Percentiles rank a stretch among this genome's conserved stretches.
These are phyloP conservation scores for Pleodorina starrii DNA, from an alignment of 139 green algal species.

Conservation along the genomic window DNA sequence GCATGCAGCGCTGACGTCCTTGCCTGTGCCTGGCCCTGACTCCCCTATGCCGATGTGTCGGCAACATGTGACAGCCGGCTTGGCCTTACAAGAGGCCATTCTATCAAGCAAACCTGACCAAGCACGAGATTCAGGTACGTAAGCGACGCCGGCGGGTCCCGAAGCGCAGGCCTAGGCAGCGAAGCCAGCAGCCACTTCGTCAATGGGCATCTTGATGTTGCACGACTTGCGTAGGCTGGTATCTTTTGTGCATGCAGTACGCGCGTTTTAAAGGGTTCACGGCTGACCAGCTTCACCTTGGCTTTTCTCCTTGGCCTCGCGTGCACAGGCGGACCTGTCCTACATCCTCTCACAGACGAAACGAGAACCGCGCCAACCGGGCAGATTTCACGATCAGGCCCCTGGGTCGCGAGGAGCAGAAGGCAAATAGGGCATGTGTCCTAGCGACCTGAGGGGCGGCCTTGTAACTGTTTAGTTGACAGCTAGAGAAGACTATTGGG, in stretches of 20 bases:
- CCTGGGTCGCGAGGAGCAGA: conserved; percentile 19
- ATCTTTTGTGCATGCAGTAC: neutral
- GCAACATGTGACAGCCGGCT: conserved; percentile 2
- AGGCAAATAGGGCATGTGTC: conserved; percentile 14
- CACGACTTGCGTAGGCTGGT: neutral
- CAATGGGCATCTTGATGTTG: neutral
- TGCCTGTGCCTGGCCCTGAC: neutral
- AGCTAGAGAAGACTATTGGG: neutral
- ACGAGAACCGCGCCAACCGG: conserved; percentile 33
- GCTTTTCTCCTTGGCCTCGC: neutral
- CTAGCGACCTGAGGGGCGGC: neutral
- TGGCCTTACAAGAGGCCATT: conserved; percentile 58
- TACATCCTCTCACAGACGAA: conserved; percentile 47
- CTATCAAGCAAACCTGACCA: conserved; percentile 45
- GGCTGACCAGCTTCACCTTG: neutral
- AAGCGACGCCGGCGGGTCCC: conserved; percentile 11
- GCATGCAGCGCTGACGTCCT: conserved; percentile 7
- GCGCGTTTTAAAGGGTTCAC: neutral
- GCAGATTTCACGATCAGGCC: conserved; percentile 28
- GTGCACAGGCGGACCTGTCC: conserved; percentile 11
- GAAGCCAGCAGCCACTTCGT: neutral
- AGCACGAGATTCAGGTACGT: conserved; percentile 55
- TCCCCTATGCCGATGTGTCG: neutral
- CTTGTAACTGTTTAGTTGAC: neutral
- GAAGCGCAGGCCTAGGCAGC: neutral